Evolutionary conservation across 306 rosid species (phyloP).

Genomic region (Cucurbita pepo): DNA sequence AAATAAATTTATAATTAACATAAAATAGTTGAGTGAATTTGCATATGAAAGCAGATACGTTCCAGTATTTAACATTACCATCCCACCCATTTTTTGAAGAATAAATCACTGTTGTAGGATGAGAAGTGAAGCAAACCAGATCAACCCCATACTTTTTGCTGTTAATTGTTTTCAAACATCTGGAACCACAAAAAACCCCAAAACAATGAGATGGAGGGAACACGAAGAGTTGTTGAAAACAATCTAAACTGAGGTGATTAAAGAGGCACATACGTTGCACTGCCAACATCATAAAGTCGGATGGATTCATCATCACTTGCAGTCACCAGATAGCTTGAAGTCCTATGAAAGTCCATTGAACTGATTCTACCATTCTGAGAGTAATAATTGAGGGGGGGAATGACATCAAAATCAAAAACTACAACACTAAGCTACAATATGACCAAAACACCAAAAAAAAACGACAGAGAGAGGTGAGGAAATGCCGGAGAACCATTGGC

Average conservation of each 20-base stretch:
- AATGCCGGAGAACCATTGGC: neutral
- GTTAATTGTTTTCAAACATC: constrained; percentile 95
- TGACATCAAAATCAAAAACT: neutral
- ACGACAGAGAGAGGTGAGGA: no score
- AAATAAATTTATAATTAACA: constrained; percentile 7
- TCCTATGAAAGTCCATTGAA: constrained; percentile 78
- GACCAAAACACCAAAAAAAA: neutral
- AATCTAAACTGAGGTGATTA: neutral
- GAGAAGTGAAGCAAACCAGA: constrained; percentile 86
- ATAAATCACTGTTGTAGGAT: constrained; percentile 91
- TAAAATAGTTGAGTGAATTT: neutral
- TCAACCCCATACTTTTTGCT: constrained; percentile 97
- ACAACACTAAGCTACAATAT: neutral
- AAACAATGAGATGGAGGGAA: neutral
- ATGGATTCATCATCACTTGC: constrained; percentile 96
- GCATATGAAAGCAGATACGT: neutral
- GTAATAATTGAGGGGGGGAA: neutral
- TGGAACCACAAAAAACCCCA: constrained; percentile 14
- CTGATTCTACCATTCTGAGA: constrained; percentile 74
- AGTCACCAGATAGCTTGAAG: constrained; percentile 75
- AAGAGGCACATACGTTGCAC: constrained; percentile 47
- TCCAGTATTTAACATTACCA: constrained; percentile 24
- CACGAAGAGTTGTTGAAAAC: neutral
- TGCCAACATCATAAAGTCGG: constrained; percentile 68
- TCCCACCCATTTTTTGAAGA: constrained; percentile 99